Evolutionary conservation across 345 rosid genomes (phyloP).

Genomic region (Zanthoxylum bungeanum): DNA sequence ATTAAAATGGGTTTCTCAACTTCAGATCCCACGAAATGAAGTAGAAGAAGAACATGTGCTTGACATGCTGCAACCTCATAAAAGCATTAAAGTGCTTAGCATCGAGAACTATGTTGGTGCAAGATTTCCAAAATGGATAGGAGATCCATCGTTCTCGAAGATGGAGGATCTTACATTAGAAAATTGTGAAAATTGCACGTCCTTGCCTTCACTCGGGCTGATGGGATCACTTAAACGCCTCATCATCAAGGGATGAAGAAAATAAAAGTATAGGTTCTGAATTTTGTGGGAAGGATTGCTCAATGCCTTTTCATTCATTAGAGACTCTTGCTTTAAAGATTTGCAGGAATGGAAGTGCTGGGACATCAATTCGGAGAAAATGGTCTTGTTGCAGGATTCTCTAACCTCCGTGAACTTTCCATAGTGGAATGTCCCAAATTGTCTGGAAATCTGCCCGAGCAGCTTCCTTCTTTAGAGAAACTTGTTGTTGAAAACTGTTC

Average conservation of each 20-base stretch:
- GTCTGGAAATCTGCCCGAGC: neutral
- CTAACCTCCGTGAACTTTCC: neutral
- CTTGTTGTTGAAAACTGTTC: neutral
- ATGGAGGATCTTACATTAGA: neutral
- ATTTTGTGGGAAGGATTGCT: neutral
- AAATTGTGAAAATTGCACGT: neutral
- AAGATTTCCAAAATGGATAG: neutral
- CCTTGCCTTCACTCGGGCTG: neutral
- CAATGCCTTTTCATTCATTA: neutral
- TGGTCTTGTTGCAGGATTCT: neutral
- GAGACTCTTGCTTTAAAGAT: constrained; percentile 1
- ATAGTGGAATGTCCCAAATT: neutral
- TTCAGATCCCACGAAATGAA: neutral
- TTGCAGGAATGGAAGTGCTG: neutral
- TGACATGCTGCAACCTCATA: neutral
- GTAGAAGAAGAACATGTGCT: neutral
- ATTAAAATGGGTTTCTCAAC: neutral
- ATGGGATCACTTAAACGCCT: neutral
- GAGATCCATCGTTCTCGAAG: neutral
- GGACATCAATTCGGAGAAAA: neutral
- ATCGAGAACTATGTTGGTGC: neutral
- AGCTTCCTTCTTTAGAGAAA: neutral
- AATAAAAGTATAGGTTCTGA: neutral
- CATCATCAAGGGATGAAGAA: neutral
- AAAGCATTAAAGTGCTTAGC: neutral